Percentiles rank a stretch among this genome's conserved stretches.
phyloP scores from a whole-genome alignment of 1,139 yeast genomes.

The Suhomyces ambrosiae region DNA sequence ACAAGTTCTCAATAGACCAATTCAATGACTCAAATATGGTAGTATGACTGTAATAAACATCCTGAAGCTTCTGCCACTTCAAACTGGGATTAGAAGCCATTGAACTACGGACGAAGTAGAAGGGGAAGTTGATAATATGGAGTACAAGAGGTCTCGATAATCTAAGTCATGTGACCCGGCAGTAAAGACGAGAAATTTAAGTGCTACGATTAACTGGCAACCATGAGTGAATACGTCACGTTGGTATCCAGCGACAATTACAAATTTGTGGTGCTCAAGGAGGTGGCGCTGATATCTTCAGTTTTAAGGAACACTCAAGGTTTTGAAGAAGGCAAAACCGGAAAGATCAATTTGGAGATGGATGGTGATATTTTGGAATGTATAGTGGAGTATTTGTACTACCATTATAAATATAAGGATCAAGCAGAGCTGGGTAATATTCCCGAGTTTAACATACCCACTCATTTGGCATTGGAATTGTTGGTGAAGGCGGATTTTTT shows the following conservation, averaged over 20 bases:
- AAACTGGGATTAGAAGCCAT: constrained; percentile 44
- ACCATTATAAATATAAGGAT: constrained; percentile 69
- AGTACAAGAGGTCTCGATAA: too few relatives aligned
- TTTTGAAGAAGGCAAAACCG: constrained; percentile 54
- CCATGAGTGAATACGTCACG: constrained; percentile 48
- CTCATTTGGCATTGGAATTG: constrained; percentile 89
- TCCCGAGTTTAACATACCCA: constrained; percentile 88
- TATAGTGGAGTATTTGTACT: constrained; percentile 83
- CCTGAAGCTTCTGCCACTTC: constrained; percentile 65
- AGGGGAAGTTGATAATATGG: too few relatives aligned
- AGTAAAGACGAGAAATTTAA: neutral
- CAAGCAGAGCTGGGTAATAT: constrained; percentile 57
- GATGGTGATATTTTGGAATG: constrained; percentile 76
- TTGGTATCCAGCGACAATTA: constrained; percentile 77
- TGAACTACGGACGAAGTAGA: too few relatives aligned
- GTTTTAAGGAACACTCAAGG: constrained; percentile 73
- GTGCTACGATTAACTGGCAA: neutral
- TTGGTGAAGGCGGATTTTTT: constrained; percentile 90
- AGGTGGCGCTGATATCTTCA: constrained; percentile 83
- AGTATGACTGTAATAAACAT: constrained; percentile 59
- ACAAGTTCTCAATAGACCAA: constrained; percentile 40
- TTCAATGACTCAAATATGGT: constrained; percentile 43
- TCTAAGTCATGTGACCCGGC: constrained; percentile 2
- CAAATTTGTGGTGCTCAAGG: constrained; percentile 63
- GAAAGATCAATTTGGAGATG: constrained; percentile 59